Evolutionary conservation across 2,329 filamentous ascomycete species (phyloP).

Genomic region (Ceratocystis albifundus): DNA sequence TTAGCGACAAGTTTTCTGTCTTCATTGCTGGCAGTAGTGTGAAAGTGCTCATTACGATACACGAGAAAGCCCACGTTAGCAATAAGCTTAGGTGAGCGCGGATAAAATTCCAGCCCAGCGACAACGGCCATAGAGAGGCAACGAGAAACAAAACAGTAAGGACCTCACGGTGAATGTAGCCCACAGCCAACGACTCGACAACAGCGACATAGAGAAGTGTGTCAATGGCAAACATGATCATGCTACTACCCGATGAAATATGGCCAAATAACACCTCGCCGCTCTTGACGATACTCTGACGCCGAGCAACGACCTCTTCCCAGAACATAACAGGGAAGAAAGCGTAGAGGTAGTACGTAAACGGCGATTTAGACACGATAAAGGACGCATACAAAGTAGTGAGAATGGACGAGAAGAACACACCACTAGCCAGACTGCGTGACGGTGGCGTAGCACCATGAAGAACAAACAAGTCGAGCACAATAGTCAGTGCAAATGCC

Average conservation of each 20-base stretch:
- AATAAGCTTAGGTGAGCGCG: slow-evolving; percentile 52
- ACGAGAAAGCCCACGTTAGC: slow-evolving; percentile 63
- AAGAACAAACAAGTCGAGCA: slow-evolving; percentile 78
- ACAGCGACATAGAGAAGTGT: slow-evolving; percentile 56
- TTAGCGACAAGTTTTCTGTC: slow-evolving; percentile 59
- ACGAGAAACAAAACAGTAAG: slow-evolving; percentile 70
- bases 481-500: slow-evolving; percentile 76
- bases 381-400: slow-evolving; percentile 68
- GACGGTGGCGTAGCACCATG: slow-evolving; percentile 54
- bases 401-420: slow-evolving; percentile 66
- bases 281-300: slow-evolving; percentile 57
- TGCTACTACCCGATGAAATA: slow-evolving; percentile 47
- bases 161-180: slow-evolving; percentile 82
- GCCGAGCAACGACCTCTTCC: slow-evolving; percentile 81
- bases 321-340: slow-evolving; percentile 91
- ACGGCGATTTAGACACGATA: slow-evolving; percentile 63
- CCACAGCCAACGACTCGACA: slow-evolving; percentile 76
- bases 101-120: slow-evolving; percentile 64
- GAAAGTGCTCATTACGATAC: slow-evolving; percentile 76
- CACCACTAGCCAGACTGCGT: slow-evolving; percentile 46
- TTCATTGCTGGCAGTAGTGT: slow-evolving; percentile 83
- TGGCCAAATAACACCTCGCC: slow-evolving; percentile 57
- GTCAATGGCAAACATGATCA: slow-evolving; percentile 52
- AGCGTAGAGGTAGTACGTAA: slow-evolving; percentile 80
- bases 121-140: slow-evolving; percentile 64